Base-by-base conservation (phyloP, 2,329 filamentous ascomycete genomes). In the Neoarthrinium moseri region DNA sequence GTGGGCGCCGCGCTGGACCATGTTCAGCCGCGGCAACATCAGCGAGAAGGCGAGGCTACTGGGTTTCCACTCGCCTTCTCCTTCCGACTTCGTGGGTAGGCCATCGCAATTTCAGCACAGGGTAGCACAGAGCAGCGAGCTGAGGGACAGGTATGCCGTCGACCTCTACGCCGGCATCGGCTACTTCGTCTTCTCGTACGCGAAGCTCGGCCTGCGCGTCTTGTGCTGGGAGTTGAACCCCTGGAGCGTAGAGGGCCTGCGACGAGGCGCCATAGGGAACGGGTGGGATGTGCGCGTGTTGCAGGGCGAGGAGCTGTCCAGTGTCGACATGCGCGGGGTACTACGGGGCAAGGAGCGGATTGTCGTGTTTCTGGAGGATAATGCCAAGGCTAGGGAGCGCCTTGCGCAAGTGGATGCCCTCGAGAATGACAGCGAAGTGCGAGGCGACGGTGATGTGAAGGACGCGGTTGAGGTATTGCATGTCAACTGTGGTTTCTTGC, bases 141-240 rank as follows among this genome's bases (percentile, higher is more conserved):
- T 59, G 22, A 35, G 46, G 6, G 11, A 46, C 2, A 63, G 61
- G 4, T 82, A 76, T 64, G 81, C 85, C 0, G 79, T 95, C 1
- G 92, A 97, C 64, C 70, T 97, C 49, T 96, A 95, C 69, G 89
- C 88, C 1, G 92, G 92, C 0, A 96, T 96, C 53, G 92, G 92
- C 5, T 96, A 96, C 67, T 96, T 97, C 67, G 81, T 87, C 4
- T 95, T 96, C 60, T 87, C 83, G 24, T 96, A 96, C 66, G 78
- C 84, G 6, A 75, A 72, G 48, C 78, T 86, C 15, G 90, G 89
- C 0, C 70, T 91, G 57, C 70, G 78, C 39, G 86, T 96, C 1
- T 71, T 94, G 33, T 89, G 90, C 56, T 97, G 89, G 87, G 92
- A 97, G 66, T 72, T 96, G 36, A 96, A 96, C 63, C 85, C 86